These are phyloP conservation scores for Solanum sitiens DNA, from an alignment of 257 asterid species.

Conservation along the genomic window DNA sequence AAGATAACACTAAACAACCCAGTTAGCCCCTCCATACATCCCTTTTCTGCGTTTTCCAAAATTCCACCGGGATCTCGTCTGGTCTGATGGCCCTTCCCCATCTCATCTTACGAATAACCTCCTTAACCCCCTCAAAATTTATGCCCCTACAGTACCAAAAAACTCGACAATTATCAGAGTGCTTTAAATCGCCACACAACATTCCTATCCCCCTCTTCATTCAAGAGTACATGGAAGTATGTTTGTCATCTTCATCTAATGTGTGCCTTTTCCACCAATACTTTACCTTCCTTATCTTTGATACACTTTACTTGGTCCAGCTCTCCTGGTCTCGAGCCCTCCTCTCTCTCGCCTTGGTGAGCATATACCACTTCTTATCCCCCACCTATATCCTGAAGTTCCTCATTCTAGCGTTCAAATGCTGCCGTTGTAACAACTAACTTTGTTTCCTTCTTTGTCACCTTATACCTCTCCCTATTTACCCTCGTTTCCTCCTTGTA, in stretches of 20 bases:
- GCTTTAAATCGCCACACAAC: neutral
- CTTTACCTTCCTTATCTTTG: neutral
- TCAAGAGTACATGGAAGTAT: neutral
- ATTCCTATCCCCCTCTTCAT: neutral
- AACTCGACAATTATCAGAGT: neutral
- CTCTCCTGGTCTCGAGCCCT: neutral
- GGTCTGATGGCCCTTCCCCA: neutral
- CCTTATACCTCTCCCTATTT: neutral
- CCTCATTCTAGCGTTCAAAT: neutral
- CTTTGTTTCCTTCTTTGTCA: neutral
- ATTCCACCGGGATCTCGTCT: neutral
- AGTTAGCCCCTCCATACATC: neutral
- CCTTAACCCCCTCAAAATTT: neutral
- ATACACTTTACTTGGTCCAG: neutral
- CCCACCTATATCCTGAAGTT: neutral
- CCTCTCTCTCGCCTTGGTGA: neutral
- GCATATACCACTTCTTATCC: neutral
- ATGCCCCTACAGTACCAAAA: neutral
- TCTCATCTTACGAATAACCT: neutral
- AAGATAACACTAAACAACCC: neutral
- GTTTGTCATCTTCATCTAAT: neutral
- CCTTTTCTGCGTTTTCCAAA: neutral
- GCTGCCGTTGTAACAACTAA: neutral
- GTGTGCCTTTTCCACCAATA: neutral
- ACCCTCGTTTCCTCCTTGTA: neutral